phyloP scores from a whole-genome alignment of 2,329 filamentous ascomycete genomes.

The Aureobasidium pullulans region DNA sequence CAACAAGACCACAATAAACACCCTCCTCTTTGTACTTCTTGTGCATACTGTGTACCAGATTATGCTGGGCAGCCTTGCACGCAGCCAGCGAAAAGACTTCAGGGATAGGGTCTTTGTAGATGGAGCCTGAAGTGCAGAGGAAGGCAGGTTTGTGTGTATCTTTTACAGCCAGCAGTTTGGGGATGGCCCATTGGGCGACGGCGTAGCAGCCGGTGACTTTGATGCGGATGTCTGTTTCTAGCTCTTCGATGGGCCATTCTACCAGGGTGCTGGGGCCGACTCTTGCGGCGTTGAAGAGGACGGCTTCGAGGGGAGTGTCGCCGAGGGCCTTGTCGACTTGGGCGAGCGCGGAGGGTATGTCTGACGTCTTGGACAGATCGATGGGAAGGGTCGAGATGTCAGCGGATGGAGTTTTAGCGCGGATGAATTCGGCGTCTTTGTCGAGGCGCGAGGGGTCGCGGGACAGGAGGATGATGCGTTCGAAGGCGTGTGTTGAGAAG shows the following conservation, averaged over 20 bases:
- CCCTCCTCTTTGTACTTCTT: conserved; percentile 32
- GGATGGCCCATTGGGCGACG: conserved; percentile 42
- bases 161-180: conserved; percentile 29
- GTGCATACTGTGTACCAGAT: conserved; percentile 40
- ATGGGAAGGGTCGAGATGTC: conserved; percentile 39
- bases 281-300: conserved; percentile 48
- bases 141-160: conserved; percentile 16
- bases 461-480: conserved; percentile 43
- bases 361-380: conserved; percentile 36
- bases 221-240: conserved; percentile 45
- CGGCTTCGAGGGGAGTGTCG: conserved; percentile 35
- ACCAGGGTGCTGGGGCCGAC: conserved; percentile 38
- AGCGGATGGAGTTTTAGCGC: conserved; percentile 25
- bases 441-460: conserved; percentile 36
- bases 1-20: conserved; percentile 43
- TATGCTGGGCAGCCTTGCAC: conserved; percentile 46
- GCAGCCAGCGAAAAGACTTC: conserved; percentile 44
- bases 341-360: conserved; percentile 33
- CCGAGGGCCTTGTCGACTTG: conserved; percentile 33
- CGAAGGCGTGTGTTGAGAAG: conserved; percentile 39
- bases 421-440: conserved; percentile 26
- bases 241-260: conserved; percentile 35
- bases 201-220: conserved; percentile 43
- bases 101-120: conserved; percentile 42
- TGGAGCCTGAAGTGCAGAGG: conserved; percentile 26